Evolutionary conservation across 345 rosid species (phyloP), one percentile per base, ranked within the genome.

Genomic region (Capsella bursapastoris): DNA sequence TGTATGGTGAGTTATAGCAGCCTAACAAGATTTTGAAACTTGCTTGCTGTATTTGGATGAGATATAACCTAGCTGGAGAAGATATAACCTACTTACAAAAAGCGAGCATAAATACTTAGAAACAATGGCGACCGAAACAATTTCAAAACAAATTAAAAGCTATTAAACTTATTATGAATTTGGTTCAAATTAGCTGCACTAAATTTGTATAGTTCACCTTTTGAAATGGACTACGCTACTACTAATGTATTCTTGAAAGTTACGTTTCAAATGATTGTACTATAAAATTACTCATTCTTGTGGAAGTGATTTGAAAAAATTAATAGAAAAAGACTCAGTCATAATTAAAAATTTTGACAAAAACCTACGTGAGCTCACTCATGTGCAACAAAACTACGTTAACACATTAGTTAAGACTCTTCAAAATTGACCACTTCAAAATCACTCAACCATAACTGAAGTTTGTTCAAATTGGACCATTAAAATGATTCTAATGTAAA

Each of bases 201-300:
- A 29, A 32, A 32, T 6, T 32, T 32, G 4, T 32, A 32, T 32
- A 32, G 34, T 32, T 18, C 22, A 18, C 22, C 22, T 18, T 18
- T 18, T 18, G 22, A 18, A 18, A 18, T 18, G 22, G 73, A 55
- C n/a, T 57, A 22, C 28, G 27, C 16, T 45, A 28, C 61, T 40
- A 28, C 16, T 10, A n/a, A 40, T 43, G 40, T 56, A 15, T 41
- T 41, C 31, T 70, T 70, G 49, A 50, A 70, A 70, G 47, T 35
- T 70, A 57, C 13, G 9, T 70, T 32, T 70, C 49, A 38, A 58
- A 49, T 70, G 38, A 48, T 57, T 34, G 41, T 32, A 32, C 13
- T 32, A 57, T 7, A 32, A 29, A 29, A 64, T 6, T 5, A n/a
- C 2, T 22, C 25, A 22, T 18, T 18, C 22, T 18, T 18, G 22